Base-by-base conservation (phyloP, 805 yeast species). In the Teunomyces pallodes region DNA sequence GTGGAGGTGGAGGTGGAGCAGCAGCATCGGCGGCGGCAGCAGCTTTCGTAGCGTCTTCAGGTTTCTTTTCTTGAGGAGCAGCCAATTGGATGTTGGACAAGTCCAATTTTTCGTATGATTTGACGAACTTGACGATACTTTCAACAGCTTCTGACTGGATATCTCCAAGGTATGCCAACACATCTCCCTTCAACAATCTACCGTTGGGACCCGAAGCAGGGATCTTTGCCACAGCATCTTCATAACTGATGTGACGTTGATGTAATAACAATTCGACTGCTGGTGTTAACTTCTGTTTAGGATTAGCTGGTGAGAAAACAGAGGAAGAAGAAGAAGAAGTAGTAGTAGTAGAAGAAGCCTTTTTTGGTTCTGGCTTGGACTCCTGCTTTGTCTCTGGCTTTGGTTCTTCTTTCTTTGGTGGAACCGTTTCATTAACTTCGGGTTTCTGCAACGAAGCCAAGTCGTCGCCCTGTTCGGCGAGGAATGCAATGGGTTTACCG, bases 391-490 rank as follows among this genome's bases (percentile, higher is more conserved):
- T 42, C 14, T 48, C 48, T 13, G 42, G 12, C 42, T n/a, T 48
- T 31, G 20, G 42, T 24, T 16, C 53, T 16, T 40, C 45, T 46
- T 45, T 46, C 35, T 58, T 50, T 24, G 55, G 46, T 50, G 26
- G 46, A 36, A 29, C 45, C 50, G 36, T 48, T 44, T 33, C 51
- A 36, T 66, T 71, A 45, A 75, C 60, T 24, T 66, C 64, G 12
- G 96, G 95, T 50, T 76, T 64, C 54, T 80, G 83, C 53, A 90
- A 70, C 12, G 80, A 67, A 8, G 80, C 61, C 52, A 92, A 62
- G 61, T 91, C 96, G 62, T 94, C 99, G 31, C 82, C 95, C 1
- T 82, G 84, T 56, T 91, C 98, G 9, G 97, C 97, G 49, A 88
- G 56, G 46, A 82, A 82, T 0, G 97, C 99, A 69, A 92, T 92